phyloP scores from a whole-genome alignment of 768 basidiomycete species.

The Trichaptum fuscoviolaceum region DNA sequence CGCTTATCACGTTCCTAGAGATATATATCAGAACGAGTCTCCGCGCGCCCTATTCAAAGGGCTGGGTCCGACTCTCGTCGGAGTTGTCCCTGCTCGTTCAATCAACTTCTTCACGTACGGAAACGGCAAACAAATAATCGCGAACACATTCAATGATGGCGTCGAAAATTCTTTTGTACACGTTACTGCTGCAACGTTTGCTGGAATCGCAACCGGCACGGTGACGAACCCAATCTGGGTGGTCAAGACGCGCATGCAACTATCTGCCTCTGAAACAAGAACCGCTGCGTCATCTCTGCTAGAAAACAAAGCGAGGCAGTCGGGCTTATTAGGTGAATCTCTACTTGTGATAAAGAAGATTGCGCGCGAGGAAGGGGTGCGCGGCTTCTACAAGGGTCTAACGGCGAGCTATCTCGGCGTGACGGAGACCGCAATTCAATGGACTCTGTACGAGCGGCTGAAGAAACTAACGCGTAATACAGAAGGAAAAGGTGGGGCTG shows the following conservation, averaged over 20 bases:
- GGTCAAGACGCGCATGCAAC: constrained; percentile 93
- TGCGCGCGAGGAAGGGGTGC: constrained; percentile 70
- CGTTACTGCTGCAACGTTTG: constrained; percentile 76
- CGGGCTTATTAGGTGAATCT: constrained; percentile 44
- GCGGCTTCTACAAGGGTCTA: constrained; percentile 92
- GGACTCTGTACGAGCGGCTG: constrained; percentile 92
- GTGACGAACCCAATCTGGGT: constrained; percentile 99
- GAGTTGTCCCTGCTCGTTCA: constrained; percentile 91
- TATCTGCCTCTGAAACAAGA: constrained; percentile 37
- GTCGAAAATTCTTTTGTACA: constrained; percentile 84
- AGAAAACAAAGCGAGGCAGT: constrained; percentile 12
- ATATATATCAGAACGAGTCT: constrained; percentile 87
- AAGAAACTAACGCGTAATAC: constrained; percentile 59
- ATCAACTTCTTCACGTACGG: constrained; percentile 99
- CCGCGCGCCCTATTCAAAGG: constrained; percentile 90
- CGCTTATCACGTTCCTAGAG: constrained; percentile 36
- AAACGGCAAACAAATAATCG: constrained; percentile 90
- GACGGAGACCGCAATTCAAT: constrained; percentile 94
- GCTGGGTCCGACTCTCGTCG: constrained; percentile 89
- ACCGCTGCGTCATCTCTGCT: constrained; percentile 11
- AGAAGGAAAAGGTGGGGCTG: constrained; percentile 50
- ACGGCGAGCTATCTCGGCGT: constrained; percentile 95
- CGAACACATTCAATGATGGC: constrained; percentile 72
- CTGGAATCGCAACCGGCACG: constrained; percentile 81
- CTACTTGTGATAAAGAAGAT: constrained; percentile 67